Evolutionary conservation across 2,329 filamentous ascomycete genomes (phyloP), one percentile per base, ranked within the genome.

Genomic region (Paecilomyces niveus): DNA sequence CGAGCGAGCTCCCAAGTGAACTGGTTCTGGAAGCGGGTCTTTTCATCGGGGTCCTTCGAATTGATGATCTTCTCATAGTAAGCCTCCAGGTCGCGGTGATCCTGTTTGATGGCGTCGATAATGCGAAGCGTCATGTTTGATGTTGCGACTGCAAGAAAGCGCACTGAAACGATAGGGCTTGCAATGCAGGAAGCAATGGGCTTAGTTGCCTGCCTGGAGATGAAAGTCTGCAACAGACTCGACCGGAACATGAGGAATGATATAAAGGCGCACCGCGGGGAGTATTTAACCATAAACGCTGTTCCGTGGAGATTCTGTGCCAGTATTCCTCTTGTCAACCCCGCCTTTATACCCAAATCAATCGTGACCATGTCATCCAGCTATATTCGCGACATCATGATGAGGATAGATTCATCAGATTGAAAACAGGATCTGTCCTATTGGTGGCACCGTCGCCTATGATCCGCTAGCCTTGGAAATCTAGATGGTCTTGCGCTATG

Each of bases 1-100:
- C 80, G 77, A 26, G 80, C 77, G 0, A 83, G 70, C 59, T 81
- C 78, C 81, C 81, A 82, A 13, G 75, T 77, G 60, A 83, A 80
- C 59, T 80, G 75, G 57, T 83, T 83, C 58, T 79, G 76, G 59
- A 72, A 81, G 11, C 76, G 73, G 5, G 69, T 71, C 57, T 77
- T 73, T 26, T 77, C 71, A 32, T 81, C 79, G 32, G 65, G 63
- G 55, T 81, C 74, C 15, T 64, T 65, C 4, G 76, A 69, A 49
- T 73, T 71, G 58, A 78, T 61, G 35, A 82, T 72, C 15, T 74
- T 73, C 18, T 77, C 67, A 65, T 80, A 80, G 62, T 74, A 77
- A 2, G 70, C 61, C 57, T 76, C 70, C 24, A 80, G 64, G 39
- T 76, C 68, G 13, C 68, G 67, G 57, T 81, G 77, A 62, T 80